Percentiles rank a stretch among this genome's conserved stretches.
These are phyloP conservation scores for Echeveria elegans DNA, from an alignment of 164 flowering plant genomes.

Conservation along the genomic window DNA sequence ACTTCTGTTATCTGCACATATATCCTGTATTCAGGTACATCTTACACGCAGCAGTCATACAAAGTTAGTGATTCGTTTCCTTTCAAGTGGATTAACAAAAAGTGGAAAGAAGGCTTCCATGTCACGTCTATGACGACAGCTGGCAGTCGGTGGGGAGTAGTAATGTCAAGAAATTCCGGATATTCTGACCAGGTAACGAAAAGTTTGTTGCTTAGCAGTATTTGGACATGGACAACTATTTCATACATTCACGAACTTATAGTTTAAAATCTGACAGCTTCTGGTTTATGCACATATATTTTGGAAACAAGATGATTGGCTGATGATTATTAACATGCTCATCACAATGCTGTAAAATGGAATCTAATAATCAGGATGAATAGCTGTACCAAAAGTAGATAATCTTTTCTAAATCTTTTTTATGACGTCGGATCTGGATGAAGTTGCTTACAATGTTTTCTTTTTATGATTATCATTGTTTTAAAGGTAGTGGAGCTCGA, in stretches of 20 bases:
- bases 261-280: neutral
- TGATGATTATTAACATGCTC: neutral
- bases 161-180: constrained; percentile 57
- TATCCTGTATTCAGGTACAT: constrained; percentile 22
- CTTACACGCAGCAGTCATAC: constrained; percentile 52
- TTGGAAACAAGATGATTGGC: neutral
- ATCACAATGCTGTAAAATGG: neutral
- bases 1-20: neutral
- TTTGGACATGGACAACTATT: no score
- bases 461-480: neutral
- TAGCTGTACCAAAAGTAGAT: neutral
- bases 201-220: no score
- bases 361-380: no score
- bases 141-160: constrained; percentile 53
- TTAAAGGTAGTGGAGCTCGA: constrained; percentile 1
- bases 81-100: constrained; percentile 63
- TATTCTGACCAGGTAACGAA: constrained; percentile 41
- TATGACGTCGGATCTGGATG: neutral
- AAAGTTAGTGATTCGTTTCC: constrained; percentile 62
- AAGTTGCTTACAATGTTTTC: neutral
- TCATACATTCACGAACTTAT: no score
- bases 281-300: neutral
- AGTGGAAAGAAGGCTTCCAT: constrained; percentile 64
- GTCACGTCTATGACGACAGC: constrained; percentile 62
- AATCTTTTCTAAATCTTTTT: neutral